Conservation (phyloP, 2,329 filamentous ascomycete genomes). For the Xylariaceae sp. region DNA sequence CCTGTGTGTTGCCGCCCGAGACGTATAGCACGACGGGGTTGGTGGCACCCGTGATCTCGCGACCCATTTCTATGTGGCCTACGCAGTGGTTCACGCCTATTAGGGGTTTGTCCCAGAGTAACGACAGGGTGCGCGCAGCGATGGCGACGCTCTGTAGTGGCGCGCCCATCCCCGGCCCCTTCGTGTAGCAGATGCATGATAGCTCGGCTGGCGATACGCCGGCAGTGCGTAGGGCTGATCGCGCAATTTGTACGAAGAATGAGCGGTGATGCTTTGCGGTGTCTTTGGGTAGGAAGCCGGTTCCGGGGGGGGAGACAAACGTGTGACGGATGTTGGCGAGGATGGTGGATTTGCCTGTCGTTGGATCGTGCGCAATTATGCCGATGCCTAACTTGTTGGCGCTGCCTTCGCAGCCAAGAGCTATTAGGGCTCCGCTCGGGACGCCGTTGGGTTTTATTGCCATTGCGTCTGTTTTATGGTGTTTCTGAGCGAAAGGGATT, state of each 20-base stretch:
- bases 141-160: slow-evolving; percentile 84
- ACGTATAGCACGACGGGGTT: slow-evolving; percentile 97
- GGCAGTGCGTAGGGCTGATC: slow-evolving; percentile 70
- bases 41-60: slow-evolving; percentile 80
- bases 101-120: slow-evolving; percentile 84
- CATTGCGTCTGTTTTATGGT: slow-evolving; percentile 9
- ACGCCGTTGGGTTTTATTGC: not conserved
- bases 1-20: slow-evolving; percentile 92
- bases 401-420: slow-evolving; percentile 73
- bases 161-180: slow-evolving; percentile 93
- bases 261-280: slow-evolving; percentile 86
- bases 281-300: slow-evolving; percentile 94
- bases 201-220: slow-evolving; percentile 60
- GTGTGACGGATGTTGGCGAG: slow-evolving; percentile 95
- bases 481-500: not conserved
- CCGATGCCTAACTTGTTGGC: slow-evolving; percentile 97
- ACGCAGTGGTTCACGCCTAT: slow-evolving; percentile 98
- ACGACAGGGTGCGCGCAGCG: slow-evolving; percentile 72
- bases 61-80: slow-evolving; percentile 98
- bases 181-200: slow-evolving; percentile 92
- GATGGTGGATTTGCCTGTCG: slow-evolving; percentile 57
- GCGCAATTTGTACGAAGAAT: slow-evolving; percentile 79
- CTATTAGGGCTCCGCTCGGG: slow-evolving; percentile 39
- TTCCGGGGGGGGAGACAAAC: slow-evolving; percentile 84
- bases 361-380: slow-evolving; percentile 71